Percentiles rank a stretch among this genome's conserved stretches.
Conservation (phyloP, 2,329 filamentous ascomycete genomes). For the Diaporthe humulicola region DNA sequence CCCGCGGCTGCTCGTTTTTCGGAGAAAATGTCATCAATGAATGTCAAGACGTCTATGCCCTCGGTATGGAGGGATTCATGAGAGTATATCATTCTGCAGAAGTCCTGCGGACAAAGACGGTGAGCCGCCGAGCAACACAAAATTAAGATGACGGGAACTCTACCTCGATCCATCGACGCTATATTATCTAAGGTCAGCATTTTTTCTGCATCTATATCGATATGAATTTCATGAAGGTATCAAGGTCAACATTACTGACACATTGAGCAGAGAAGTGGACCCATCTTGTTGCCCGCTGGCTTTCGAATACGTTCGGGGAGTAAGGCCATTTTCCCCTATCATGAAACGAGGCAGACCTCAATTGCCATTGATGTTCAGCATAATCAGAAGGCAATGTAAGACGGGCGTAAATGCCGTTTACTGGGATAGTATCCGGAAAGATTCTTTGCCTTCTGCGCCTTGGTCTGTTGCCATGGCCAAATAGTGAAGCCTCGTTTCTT, state of each 20-base stretch:
- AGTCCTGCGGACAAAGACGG: background rate
- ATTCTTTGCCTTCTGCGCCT: background rate
- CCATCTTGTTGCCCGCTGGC: background rate
- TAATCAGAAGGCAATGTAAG: background rate
- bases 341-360: background rate
- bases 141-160: background rate
- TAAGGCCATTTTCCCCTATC: background rate
- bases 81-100: conserved; percentile 9
- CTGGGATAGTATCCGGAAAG: background rate
- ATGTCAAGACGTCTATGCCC: background rate
- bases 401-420: background rate
- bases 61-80: background rate
- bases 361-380: background rate
- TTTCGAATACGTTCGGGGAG: background rate
- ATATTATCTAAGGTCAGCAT: background rate
- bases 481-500: background rate
- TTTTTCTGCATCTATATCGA: no score
- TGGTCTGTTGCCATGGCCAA: background rate
- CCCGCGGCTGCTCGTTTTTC: background rate
- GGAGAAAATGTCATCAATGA: background rate
- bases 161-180: conserved; percentile 1
- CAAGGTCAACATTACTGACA: background rate
- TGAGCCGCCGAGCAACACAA: background rate
- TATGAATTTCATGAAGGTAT: background rate
- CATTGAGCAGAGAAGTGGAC: background rate